These are phyloP conservation scores for Aureobasidium sp. DNA, from an alignment of 2,329 filamentous ascomycete genomes.

Conservation along the genomic window DNA sequence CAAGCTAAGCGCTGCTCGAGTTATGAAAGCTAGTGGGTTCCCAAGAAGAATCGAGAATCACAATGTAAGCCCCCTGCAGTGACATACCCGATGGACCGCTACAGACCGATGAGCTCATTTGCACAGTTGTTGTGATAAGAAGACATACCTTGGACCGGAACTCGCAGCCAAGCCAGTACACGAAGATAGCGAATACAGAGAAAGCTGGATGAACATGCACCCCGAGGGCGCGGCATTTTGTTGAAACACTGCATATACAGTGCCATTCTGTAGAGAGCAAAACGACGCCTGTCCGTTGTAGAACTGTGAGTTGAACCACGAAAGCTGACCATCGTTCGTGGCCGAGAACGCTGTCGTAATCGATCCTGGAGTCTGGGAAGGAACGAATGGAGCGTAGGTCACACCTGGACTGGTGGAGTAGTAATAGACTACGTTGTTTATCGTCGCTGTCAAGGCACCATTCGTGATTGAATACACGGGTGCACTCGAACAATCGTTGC, in stretches of 20 bases:
- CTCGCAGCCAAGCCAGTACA: background rate
- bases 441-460: conserved; percentile 24
- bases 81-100: background rate
- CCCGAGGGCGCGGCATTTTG: conserved; percentile 21
- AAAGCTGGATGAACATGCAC: conserved; percentile 23
- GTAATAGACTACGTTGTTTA: conserved; percentile 22
- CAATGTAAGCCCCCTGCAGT: too few species aligned
- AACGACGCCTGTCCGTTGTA: conserved; percentile 25
- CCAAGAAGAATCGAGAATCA: background rate
- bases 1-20: background rate
- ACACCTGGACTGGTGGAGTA: conserved; percentile 24
- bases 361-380: conserved; percentile 21
- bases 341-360: conserved; percentile 24
- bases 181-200: conserved; percentile 7
- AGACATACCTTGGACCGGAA: conserved; percentile 5
- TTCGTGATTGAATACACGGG: conserved; percentile 24
- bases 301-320: conserved; percentile 24
- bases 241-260: conserved; percentile 25
- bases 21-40: background rate
- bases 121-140: background rate
- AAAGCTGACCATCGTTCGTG: conserved; percentile 19
- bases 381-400: conserved; percentile 21
- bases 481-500: conserved; percentile 25
- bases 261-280: conserved; percentile 25
- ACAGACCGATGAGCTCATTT: background rate